Conservation (phyloP, 495 filamentous ascomycete species). For the Lepraria neglecta region DNA sequence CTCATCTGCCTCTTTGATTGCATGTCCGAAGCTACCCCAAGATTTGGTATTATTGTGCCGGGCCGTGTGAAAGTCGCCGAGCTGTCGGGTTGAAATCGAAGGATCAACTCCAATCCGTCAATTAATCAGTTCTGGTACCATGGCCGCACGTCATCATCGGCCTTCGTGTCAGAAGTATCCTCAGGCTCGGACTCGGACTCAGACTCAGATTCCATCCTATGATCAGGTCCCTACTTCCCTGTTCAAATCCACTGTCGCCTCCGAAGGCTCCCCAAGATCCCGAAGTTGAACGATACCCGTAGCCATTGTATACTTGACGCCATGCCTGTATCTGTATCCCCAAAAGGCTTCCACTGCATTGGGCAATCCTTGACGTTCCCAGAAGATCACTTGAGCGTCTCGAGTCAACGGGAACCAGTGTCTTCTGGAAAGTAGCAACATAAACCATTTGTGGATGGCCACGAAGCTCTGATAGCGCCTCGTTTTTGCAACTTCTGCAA, state of each 20-base stretch:
- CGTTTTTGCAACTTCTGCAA: background rate
- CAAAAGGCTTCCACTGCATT: slow-evolving; percentile 14
- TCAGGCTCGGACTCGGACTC: background rate
- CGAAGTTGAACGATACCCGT: background rate
- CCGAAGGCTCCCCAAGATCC: background rate
- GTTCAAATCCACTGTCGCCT: background rate
- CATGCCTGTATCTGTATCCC: background rate
- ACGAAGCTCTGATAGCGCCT: slow-evolving; percentile 5
- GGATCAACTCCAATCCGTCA: too few species aligned
- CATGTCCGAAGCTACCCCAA: too few species aligned
- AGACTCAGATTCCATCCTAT: background rate
- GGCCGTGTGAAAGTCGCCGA: too few species aligned
- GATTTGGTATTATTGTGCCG: too few species aligned
- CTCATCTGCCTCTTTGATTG: too few species aligned
- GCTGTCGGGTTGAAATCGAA: too few species aligned
- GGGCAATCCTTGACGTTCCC: slow-evolving; percentile 19
- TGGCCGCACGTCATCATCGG: background rate
- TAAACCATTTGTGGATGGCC: slow-evolving; percentile 8
- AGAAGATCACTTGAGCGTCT: background rate
- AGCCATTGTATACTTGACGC: slow-evolving; percentile 4
- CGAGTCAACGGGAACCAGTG: background rate
- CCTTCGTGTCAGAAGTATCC: background rate
- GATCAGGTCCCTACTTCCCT: background rate
- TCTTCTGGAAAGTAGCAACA: slow-evolving; percentile 5
- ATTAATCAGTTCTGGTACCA: background rate